Evolutionary conservation across 305 asterid species (phyloP), one percentile per base, ranked within the genome.

Genomic region (Fraxinus platypoda): DNA sequence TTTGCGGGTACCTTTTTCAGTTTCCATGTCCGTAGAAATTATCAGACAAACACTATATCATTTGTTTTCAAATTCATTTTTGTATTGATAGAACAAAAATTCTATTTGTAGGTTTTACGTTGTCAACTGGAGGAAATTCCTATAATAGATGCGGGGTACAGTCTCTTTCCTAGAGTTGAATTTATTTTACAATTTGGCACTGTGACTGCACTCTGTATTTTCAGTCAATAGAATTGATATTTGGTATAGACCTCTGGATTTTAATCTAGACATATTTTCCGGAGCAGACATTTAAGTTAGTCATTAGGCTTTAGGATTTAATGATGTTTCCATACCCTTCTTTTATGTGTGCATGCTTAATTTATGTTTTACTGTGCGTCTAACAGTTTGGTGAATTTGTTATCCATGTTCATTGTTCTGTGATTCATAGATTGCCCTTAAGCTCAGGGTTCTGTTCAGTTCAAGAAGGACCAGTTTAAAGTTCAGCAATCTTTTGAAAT

Each of bases 91-190:
- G 62, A 74, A 13, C 26, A 11, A 66, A 52, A 52, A 6, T 57
- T 13, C 19, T 78, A 82, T 85, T 77, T 34, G 64, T 91, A 96
- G 98, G 97, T 89, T 83, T 86, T 86, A 35, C 88, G 84, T 74
- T 83, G 97, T 84, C 93, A 85, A 33, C 83, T 87, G 93, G 88
- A 87, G 87, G 95, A 92, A 79, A 86, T 87, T 73, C 88, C 93
- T 23, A 83, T 88, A 77, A n/a, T 92, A 81, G 93, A 94, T 88
- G 92, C 92, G 74, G 89, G 94, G 99, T 96, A 92, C 85, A 94
- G 86, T 64, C 46, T 72, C 78, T 80, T 59, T 78, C 25, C 77
- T 26, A 75, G 28, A 41, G 19, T 70, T 46, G 41, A 57, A 79
- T 76, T 82, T 76, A 30, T 38, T 30, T 68, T 8, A 34, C 72